Conservation (phyloP, 495 filamentous ascomycete species). For the Podospora anserina region DNA sequence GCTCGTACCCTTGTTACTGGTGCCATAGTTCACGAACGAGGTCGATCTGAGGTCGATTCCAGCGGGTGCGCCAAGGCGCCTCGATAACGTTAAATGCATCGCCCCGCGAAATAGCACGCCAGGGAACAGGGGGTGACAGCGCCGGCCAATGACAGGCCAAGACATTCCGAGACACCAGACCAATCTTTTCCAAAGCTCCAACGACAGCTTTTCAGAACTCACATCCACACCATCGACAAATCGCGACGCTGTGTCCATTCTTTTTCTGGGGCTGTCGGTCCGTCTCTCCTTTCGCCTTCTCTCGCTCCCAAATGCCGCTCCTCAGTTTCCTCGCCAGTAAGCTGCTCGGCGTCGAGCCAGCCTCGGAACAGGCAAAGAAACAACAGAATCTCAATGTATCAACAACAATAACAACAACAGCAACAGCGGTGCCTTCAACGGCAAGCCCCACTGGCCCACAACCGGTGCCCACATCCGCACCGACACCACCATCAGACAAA, state of each 20-base stretch:
- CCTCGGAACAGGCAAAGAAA: not conserved
- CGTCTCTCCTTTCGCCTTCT: no score
- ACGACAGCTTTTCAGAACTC: not conserved
- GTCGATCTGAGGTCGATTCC: not conserved
- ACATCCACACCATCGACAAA: slow-evolving; percentile 4
- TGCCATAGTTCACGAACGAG: not conserved
- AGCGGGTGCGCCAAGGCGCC: slow-evolving; percentile 4
- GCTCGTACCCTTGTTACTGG: not conserved
- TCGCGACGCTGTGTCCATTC: not conserved
- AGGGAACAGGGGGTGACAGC: not conserved
- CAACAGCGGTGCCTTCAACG: not conserved
- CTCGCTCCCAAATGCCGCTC: not conserved
- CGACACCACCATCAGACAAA: not conserved
- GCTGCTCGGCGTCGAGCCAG: not conserved
- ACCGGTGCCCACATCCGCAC: slow-evolving; percentile 1
- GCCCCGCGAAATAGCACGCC: not conserved
- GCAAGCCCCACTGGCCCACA: slow-evolving; percentile 1
- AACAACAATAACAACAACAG: not conserved
- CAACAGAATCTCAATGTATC: not conserved
- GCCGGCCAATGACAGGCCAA: not conserved
- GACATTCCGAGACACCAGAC: slow-evolving; percentile 1
- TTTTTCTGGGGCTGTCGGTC: no score
- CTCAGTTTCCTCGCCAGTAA: not conserved
- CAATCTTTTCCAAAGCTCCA: slow-evolving; percentile 3
- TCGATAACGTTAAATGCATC: slow-evolving; percentile 13